phyloP scores from a whole-genome alignment of 1,139 yeast species.

The Hansenula sp. region DNA sequence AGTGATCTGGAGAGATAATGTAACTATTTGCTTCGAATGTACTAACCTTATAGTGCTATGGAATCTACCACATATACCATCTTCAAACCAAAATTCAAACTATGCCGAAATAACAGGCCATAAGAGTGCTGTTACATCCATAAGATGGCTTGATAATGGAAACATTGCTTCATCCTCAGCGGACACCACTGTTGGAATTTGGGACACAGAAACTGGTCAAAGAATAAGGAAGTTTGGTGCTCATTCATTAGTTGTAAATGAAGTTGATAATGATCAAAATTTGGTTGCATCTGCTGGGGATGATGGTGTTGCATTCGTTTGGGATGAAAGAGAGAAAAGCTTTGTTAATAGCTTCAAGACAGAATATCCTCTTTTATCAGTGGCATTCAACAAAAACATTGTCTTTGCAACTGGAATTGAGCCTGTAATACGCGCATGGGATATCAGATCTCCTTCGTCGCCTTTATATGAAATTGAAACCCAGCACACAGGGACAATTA shows the following conservation, averaged over 20 bases:
- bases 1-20: neutral
- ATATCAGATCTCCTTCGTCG: slow-evolving; percentile 36
- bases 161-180: slow-evolving; percentile 46
- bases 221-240: slow-evolving; percentile 50
- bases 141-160: slow-evolving; percentile 40
- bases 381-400: slow-evolving; percentile 33
- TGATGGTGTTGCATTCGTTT: slow-evolving; percentile 53
- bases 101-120: slow-evolving; percentile 42
- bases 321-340: slow-evolving; percentile 61
- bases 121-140: slow-evolving; percentile 46
- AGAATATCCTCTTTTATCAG: slow-evolving; percentile 56
- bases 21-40: too few species aligned
- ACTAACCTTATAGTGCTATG: slow-evolving; percentile 11
- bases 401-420: slow-evolving; percentile 67
- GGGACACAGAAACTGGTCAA: slow-evolving; percentile 43
- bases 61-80: slow-evolving; percentile 19
- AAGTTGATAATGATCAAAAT: slow-evolving; percentile 36
- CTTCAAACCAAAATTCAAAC: slow-evolving; percentile 24
- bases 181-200: slow-evolving; percentile 40
- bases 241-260: slow-evolving; percentile 55
- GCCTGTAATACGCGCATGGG: slow-evolving; percentile 56
- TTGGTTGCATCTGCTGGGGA: slow-evolving; percentile 57
- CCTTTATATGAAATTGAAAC: slow-evolving; percentile 45
- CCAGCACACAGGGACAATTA: slow-evolving; percentile 47
- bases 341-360: slow-evolving; percentile 38